Base-by-base conservation (phyloP, 139 green algal species). In the Coccomyxa sp. region DNA sequence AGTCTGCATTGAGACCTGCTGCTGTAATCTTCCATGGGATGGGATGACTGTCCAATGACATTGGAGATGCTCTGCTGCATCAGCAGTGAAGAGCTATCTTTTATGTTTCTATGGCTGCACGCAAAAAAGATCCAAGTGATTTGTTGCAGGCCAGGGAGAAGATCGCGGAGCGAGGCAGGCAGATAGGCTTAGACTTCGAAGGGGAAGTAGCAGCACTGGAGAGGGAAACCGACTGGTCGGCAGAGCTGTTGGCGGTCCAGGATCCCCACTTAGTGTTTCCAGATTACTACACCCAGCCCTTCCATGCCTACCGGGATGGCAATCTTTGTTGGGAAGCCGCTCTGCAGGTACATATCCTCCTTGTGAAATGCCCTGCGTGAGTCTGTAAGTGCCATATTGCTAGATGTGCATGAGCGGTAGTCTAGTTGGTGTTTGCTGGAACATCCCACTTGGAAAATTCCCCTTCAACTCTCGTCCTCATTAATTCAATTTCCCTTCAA, bases 321-420 rank as follows among this genome's bases (percentile, higher is more conserved):
- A 96, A 96, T 84, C 82, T 96, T 76, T 93, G 83, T 79, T 90
- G 80, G 89, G 89, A 92, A 10, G 91, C 93, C 9, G 93, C 93
- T 0, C 79, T 95, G 71, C 89, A 96, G 90, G 88, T 83, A 30
- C 18, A 38, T 27, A 15, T 1, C 30, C 4, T 51, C 67, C 67
- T 76, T 27, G 25, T 76, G 67, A 76, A n/a, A 31, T 7, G 27
- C 25, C 75, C 23, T 79, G 1, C 30, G 10, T n/a, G 25, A 79
- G n/a, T 18, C 10, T 3, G 13, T 27, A 3, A 31, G 10, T 31
- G 4, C 30, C 30, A 57, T 82, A 67, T 27, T 14, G 17, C 21
- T 31, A 59, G 80, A n/a, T 58, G 71, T 38, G n/a, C n/a, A n/a
- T n/a, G n/a, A n/a, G n/a, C n/a, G n/a, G n/a, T n/a, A n/a, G n/a